A percentile compares a stretch with the other conserved stretches of the same genome.
These are phyloP conservation scores for Trichophyton benhamiae DNA, from an alignment of 2,329 filamentous ascomycete species.

Conservation along the genomic window DNA sequence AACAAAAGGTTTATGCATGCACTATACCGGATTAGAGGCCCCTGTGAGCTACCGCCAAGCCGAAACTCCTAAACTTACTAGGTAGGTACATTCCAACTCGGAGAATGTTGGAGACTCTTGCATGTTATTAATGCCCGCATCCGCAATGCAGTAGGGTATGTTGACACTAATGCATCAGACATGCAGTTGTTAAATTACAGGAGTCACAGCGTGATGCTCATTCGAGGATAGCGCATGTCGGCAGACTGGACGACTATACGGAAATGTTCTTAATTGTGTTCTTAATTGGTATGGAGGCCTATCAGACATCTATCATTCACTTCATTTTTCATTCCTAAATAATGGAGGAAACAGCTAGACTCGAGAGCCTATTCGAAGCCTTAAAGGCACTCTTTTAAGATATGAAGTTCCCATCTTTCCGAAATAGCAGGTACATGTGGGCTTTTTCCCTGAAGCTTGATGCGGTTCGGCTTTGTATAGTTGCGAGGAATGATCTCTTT, in stretches of 20 bases:
- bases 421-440: neutral
- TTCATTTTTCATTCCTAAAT: neutral
- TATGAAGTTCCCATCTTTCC: neutral
- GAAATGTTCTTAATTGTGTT: neutral
- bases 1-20: neutral
- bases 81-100: neutral
- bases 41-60: neutral
- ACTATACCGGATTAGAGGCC: neutral
- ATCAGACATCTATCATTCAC: neutral
- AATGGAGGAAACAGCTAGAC: neutral
- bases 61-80: neutral
- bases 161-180: neutral
- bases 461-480: too few species aligned
- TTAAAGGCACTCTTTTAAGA: neutral
- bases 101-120: neutral
- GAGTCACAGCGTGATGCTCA: neutral
- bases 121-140: too few species aligned
- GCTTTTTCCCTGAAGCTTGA: neutral
- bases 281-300: neutral
- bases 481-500: too few species aligned
- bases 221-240: neutral
- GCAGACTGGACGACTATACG: too few species aligned
- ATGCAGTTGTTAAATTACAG: neutral
- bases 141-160: neutral
- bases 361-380: neutral